Conservation (phyloP, 2,329 filamentous ascomycete genomes). For the Fusarium proliferatum region DNA sequence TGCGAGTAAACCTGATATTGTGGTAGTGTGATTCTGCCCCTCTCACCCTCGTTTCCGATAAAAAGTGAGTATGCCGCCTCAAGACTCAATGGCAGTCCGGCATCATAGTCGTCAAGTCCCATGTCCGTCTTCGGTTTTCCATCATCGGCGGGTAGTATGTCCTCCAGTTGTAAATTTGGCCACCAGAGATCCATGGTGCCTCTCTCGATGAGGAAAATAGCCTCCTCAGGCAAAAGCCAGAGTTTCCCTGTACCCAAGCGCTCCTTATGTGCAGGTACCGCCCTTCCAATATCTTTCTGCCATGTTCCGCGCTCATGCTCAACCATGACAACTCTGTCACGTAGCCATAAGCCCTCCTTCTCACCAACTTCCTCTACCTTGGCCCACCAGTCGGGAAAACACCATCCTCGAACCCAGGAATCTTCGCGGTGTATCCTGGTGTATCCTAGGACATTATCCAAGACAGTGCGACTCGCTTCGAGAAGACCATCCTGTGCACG, state of each 20-base stretch:
- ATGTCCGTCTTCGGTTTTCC: constrained; percentile 35
- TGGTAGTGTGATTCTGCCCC: constrained; percentile 74
- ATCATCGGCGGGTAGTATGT: constrained; percentile 56
- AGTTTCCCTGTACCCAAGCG: constrained; percentile 68
- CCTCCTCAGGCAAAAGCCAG: constrained; percentile 93
- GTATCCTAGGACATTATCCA: constrained; percentile 87
- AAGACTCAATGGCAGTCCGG: constrained; percentile 85
- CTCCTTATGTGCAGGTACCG: constrained; percentile 66
- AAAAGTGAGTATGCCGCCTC: constrained; percentile 91
- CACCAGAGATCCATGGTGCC: constrained; percentile 90
- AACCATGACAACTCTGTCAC: constrained; percentile 71
- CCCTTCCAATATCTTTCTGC: constrained; percentile 80
- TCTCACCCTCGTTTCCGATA: constrained; percentile 74
- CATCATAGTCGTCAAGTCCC: constrained; percentile 60
- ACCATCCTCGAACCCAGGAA: constrained; percentile 75
- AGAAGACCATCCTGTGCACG: constrained; percentile 81
- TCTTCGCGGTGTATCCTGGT: constrained; percentile 79
- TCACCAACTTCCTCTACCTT: constrained; percentile 33
- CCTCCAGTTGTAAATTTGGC: constrained; percentile 68
- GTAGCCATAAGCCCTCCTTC: constrained; percentile 48
- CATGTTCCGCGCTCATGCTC: constrained; percentile 78
- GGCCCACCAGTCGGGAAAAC: constrained; percentile 72
- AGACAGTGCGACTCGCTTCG: constrained; percentile 83
- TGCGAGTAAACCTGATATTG: constrained; percentile 90
- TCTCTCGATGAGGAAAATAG: constrained; percentile 87